Evolutionary conservation across 306 rosid genomes (phyloP).

Genomic region (Glycine soja): DNA sequence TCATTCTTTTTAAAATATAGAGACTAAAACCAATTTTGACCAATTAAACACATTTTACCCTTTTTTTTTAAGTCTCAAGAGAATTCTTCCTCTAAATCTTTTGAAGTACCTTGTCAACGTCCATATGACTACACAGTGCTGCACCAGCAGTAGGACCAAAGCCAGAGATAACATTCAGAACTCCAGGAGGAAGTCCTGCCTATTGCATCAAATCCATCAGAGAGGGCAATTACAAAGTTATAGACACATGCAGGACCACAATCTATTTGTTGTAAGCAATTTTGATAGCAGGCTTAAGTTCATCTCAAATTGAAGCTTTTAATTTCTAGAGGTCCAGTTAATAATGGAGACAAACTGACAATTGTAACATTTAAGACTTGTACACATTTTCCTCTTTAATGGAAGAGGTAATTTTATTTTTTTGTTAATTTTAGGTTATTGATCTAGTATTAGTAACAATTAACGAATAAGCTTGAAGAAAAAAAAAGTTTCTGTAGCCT

Average conservation of each 20-base stretch:
- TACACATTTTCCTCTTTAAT: not conserved
- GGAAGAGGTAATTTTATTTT: not conserved
- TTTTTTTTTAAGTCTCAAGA: not conserved
- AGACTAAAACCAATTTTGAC: no score
- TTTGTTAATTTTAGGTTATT: not conserved
- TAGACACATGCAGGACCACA: no score
- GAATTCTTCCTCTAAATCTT: not conserved
- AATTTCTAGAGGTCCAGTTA: not conserved
- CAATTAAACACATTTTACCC: no score
- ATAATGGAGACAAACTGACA: not conserved
- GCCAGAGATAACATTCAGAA: constrained; percentile 72
- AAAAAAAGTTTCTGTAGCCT: not conserved
- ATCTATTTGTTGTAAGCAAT: no score
- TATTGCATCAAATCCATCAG: constrained; percentile 43
- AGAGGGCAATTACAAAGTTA: constrained; percentile 5
- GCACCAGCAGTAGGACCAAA: constrained; percentile 84
- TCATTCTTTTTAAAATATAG: no score
- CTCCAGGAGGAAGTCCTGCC: constrained; percentile 91
- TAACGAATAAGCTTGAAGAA: not conserved
- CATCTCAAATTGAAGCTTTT: not conserved
- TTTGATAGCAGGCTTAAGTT: not conserved
- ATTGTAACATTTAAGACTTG: not conserved
- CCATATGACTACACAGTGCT: constrained; percentile 77
- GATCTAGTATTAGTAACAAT: not conserved
- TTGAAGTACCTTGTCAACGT: constrained; percentile 71